Evolutionary conservation across 139 green algal species (phyloP).

Genomic region (Ulvella scutata): DNA sequence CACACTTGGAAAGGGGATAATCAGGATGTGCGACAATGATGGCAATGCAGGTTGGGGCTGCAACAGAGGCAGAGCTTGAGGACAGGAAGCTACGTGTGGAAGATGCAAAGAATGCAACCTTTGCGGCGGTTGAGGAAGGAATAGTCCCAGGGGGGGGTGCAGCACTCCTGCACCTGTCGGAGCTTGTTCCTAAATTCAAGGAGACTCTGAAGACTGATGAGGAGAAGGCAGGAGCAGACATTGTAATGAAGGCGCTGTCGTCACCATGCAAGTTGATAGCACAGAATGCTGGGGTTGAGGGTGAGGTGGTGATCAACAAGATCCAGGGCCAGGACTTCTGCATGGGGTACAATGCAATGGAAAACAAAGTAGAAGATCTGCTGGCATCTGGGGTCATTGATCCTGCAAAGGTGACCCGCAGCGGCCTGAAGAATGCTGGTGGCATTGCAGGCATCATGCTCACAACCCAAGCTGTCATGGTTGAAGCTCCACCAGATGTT

Average conservation of each 20-base stretch:
- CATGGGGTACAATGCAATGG: conserved; percentile 88
- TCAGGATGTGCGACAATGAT: too few relatives aligned
- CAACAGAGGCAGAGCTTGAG: conserved; percentile 96
- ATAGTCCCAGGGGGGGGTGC: conserved; percentile 73
- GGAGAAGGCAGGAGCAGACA: conserved; percentile 85
- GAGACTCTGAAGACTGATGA: conserved; percentile 61
- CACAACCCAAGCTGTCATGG: conserved; percentile 94
- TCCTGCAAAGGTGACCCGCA: conserved; percentile 92
- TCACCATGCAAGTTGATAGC: conserved; percentile 47
- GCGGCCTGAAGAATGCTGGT: conserved; percentile 72
- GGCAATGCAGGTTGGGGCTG: conserved; percentile 73
- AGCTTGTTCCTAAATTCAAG: conserved; percentile 68
- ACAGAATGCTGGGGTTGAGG: conserved; percentile 79
- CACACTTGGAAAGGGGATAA: too few relatives aligned
- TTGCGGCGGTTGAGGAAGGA: conserved; percentile 86
- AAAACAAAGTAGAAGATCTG: conserved; percentile 44
- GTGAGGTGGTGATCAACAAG: conserved; percentile 80
- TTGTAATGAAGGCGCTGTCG: conserved; percentile 78
- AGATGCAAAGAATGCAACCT: conserved; percentile 99
- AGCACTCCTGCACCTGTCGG: conserved; percentile 82
- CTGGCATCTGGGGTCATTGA: conserved; percentile 84
- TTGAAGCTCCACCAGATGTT: conserved; percentile 47
- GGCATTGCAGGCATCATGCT: conserved; percentile 97
- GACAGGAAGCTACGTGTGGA: conserved; percentile 98
- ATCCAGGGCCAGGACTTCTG: conserved; percentile 70